Base-by-base conservation (phyloP, 2,329 filamentous ascomycete genomes). In the Aspergillus sp. region DNA sequence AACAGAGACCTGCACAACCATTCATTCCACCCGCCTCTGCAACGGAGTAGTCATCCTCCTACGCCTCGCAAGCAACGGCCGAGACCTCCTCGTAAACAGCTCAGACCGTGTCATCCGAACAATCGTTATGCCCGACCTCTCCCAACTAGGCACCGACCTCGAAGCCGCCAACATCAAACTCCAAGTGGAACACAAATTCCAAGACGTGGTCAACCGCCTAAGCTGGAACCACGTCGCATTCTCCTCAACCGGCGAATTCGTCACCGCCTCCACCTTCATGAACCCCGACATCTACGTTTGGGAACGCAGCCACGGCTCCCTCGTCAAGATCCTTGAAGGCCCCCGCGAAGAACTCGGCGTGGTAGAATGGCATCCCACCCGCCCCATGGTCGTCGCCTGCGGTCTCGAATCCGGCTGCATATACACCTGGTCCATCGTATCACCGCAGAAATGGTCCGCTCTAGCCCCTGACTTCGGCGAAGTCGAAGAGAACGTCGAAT, bases 271-370 rank as follows among this genome's bases (percentile, higher is more conserved):
- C 22, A 97, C 93, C 2, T 95, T 90, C 68, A 97, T 97, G 77
- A 98, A 98, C 62, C 90, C 96, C 60, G 91, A 98, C 69, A 87
- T 98, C 54, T 97, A 97, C 69, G 90, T 97, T 23, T 97, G 91
- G 93, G 93, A 98, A 71, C 83, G 93, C 47, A 86, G 85, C 48
- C 89, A 94, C 61, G 93, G 93, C 44, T 95, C 89, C 68, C 74
- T 98, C 49, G 90, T 96, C 46, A 94, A 95, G 68, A 98, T 98
- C 74, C 78, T 98, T 35, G 94, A 98, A 67, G 91, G 93, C 0
- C 90, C 91, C 1, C 94, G 94, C 61, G 93, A 98, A 70, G 94
- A 98, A 69, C 83, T 97, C 52, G 91, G 91, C 1, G 87, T 94
- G 4, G 90, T 98, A 22, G 93, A 98, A 71, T 98, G 93, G 93